Percentiles rank a stretch among this genome's conserved stretches.
phyloP scores from a whole-genome alignment of 345 rosid genomes.

The Pugionium dolabratum region DNA sequence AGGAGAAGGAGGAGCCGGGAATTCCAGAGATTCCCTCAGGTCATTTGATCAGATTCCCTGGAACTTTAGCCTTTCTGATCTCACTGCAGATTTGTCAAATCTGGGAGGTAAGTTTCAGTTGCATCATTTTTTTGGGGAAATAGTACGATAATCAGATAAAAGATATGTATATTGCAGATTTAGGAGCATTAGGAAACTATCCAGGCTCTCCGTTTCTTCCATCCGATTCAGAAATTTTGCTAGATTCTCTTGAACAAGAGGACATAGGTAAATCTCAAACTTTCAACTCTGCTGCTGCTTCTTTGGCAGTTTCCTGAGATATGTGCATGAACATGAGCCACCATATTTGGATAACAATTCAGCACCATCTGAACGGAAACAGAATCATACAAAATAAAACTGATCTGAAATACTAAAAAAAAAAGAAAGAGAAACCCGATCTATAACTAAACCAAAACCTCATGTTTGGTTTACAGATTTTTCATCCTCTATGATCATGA shows the following conservation, averaged over 20 bases:
- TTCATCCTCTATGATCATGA: neutral
- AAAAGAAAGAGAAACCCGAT: too few species aligned
- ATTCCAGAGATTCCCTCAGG: constrained; percentile 71
- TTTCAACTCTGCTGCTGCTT: constrained; percentile 2
- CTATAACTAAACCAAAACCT: too few species aligned
- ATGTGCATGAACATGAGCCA: neutral
- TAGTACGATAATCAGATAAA: constrained; percentile 22
- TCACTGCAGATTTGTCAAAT: constrained; percentile 86
- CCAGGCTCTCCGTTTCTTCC: constrained; percentile 96
- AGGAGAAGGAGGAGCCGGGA: constrained; percentile 56
- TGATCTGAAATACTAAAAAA: too few species aligned
- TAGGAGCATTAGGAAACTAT: constrained; percentile 89
- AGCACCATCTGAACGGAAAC: too few species aligned
- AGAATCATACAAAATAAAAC: too few species aligned
- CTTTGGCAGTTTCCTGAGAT: neutral
- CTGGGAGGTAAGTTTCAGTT: constrained; percentile 54
- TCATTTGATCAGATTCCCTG: constrained; percentile 92
- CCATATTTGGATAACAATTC: too few species aligned
- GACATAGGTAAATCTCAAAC: constrained; percentile 66
- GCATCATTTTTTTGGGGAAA: neutral
- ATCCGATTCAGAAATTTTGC: constrained; percentile 93
- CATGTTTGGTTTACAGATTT: too few species aligned
- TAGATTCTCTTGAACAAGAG: constrained; percentile 89
- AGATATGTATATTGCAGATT: constrained; percentile 57
- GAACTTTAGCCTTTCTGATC: constrained; percentile 89